These are phyloP conservation scores for Scheffersomyces parashehatae DNA, from an alignment of 1,139 yeast species.

Conservation along the genomic window DNA sequence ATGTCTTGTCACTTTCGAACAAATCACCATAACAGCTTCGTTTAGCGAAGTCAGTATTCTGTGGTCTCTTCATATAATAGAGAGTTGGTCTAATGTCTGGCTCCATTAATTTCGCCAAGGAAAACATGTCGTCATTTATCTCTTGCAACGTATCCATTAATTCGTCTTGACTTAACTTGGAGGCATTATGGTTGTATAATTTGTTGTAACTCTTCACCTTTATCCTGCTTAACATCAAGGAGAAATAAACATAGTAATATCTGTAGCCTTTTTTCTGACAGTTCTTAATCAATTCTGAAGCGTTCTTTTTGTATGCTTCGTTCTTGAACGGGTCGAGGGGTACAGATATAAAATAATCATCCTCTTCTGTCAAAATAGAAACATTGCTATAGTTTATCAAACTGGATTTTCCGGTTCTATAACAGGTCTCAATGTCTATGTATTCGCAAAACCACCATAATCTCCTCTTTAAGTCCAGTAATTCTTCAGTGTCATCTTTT, in stretches of 20 bases:
- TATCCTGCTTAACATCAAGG: constrained; percentile 20
- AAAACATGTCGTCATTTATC: constrained; percentile 18
- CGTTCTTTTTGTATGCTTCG: constrained; percentile 2
- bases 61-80: constrained; percentile 3
- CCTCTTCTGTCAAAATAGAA: constrained; percentile 14
- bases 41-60: not conserved
- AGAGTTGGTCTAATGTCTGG: constrained; percentile 19
- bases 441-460: constrained; percentile 25
- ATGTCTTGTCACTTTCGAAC: not conserved
- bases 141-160: constrained; percentile 6
- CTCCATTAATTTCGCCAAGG: constrained; percentile 16
- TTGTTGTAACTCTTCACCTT: constrained; percentile 18
- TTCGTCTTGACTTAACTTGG: constrained; percentile 6
- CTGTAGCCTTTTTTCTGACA: constrained; percentile 6
- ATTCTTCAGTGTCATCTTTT: constrained; percentile 5
- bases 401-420: constrained; percentile 23
- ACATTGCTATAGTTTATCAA: constrained; percentile 15
- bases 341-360: constrained; percentile 8
- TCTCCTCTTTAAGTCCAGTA: constrained; percentile 13
- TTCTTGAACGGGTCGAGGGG: constrained; percentile 7
- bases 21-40: not conserved
- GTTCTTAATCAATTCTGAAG: constrained; percentile 3
- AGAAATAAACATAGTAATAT: constrained; percentile 15
- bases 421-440: constrained; percentile 22
- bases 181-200: constrained; percentile 15